A percentile compares a stretch with the other conserved stretches of the same genome.
Evolutionary conservation across 2,329 filamentous ascomycete genomes (phyloP).

Genomic region (Trichophyton simii): DNA sequence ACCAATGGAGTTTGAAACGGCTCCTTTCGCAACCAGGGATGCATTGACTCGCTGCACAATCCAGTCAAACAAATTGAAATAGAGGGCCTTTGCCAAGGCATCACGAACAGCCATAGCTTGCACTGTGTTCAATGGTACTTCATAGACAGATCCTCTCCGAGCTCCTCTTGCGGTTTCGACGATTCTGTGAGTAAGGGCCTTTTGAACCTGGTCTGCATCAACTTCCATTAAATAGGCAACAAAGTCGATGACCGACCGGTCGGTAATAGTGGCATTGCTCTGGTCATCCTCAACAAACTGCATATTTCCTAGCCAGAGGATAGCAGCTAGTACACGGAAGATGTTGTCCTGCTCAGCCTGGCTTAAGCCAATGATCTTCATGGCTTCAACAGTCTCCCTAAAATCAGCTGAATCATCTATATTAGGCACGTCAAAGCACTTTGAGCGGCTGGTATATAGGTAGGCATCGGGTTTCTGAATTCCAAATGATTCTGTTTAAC

Average conservation of each 20-base stretch:
- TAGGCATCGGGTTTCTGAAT: conserved; percentile 88
- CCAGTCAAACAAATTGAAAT: conserved; percentile 97
- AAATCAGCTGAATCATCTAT: conserved; percentile 88
- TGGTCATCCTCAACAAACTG: conserved; percentile 80
- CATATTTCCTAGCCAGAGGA: conserved; percentile 92
- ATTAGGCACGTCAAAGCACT: conserved; percentile 86
- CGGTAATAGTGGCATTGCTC: conserved; percentile 73
- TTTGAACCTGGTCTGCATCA: conserved; percentile 63
- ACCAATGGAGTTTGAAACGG: conserved; percentile 73
- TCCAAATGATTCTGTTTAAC: conserved; percentile 58
- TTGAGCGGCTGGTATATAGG: conserved; percentile 82
- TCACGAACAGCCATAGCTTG: conserved; percentile 82
- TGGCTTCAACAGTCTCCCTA: conserved; percentile 79
- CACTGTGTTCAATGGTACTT: conserved; percentile 69
- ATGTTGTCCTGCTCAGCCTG: conserved; percentile 90
- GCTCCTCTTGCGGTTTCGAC: conserved; percentile 59
- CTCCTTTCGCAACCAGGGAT: conserved; percentile 66
- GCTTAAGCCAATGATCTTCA: conserved; percentile 81
- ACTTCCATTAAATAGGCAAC: conserved; percentile 89
- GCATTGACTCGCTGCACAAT: conserved; percentile 86
- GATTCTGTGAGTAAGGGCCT: conserved; percentile 79
- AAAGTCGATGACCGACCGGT: conserved; percentile 88
- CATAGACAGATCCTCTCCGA: conserved; percentile 54
- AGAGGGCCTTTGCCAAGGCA: conserved; percentile 87
- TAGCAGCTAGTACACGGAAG: conserved; percentile 83